Evolutionary conservation across 495 filamentous ascomycete genomes (phyloP), one percentile per base, ranked within the genome.

Genomic region (Penicillium diatomitis): DNA sequence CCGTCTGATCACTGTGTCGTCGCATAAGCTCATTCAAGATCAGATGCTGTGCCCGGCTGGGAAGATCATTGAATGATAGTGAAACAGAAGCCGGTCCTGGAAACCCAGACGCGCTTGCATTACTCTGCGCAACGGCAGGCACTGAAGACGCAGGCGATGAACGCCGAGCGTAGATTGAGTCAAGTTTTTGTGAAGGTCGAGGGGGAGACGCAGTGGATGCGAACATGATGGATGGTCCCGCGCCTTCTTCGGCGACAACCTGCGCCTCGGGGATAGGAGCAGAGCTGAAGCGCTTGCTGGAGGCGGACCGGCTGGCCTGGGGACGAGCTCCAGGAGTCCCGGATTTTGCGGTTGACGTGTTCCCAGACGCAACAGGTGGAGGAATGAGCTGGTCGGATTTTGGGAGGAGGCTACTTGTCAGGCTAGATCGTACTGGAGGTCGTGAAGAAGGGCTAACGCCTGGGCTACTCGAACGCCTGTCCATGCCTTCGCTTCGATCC

Each of bases 21-120:
- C 72, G 70, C 72, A 94, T 90, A 46, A 92, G 69, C 61, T 94
- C 87, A 59, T 95, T 94, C 28, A 94, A 58, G 42, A 92, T 92
- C 31, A 91, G 68, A 66, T 94, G 87, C 60, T 89, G 88, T 2
- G 86, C 87, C 9, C 85, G 80, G 51, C 82, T 87, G 0, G 88
- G 86, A 0, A 94, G 73, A 59, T 92, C 86, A 56, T 92, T 92
- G 72, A 94, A 92, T 27, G 77, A 83, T n/a, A 89, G 65, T 4
- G 87, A 75, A 11, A 85, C 55, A 0, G 78, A 73, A 28, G 81
- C 78, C 10, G 75, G 75, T 3, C 65, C 59, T 4, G 76, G 76
- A 45, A 70, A 80, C 32, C 78, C 76, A 6, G 71, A 65, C 32
- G 76, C 75, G 29, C 57, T 43, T 44, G 54, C 34, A 41, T 39